Evolutionary conservation across 306 rosid species (phyloP).

Genomic region (Spatholobus suberectus): DNA sequence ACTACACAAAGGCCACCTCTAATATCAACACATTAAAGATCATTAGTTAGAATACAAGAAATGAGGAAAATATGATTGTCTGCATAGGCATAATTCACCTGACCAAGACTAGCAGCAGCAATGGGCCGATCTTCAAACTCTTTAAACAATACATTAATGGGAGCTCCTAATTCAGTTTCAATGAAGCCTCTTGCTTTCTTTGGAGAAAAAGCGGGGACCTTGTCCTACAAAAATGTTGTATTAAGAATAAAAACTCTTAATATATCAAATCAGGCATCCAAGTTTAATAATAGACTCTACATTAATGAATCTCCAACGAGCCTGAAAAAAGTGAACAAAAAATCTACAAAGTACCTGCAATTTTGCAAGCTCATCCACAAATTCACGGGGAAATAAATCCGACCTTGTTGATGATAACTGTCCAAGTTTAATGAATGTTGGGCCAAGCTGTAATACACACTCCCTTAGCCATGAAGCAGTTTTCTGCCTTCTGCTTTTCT

Average conservation of each 20-base stretch:
- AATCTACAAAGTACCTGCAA: conserved; percentile 65
- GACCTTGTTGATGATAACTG: conserved; percentile 94
- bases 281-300: not conserved
- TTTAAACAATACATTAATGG: conserved; percentile 65
- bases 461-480: conserved; percentile 93
- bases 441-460: conserved; percentile 88
- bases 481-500: conserved; percentile 72
- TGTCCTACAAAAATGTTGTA: conserved; percentile 64
- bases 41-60: not conserved
- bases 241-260: conserved; percentile 20
- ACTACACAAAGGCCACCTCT: not conserved
- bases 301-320: not conserved
- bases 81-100: conserved; percentile 50
- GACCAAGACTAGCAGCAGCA: conserved; percentile 98
- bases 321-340: not conserved
- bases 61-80: not conserved
- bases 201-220: conserved; percentile 91
- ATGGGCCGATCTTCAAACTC: conserved; percentile 89
- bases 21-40: conserved; percentile 4
- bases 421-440: conserved; percentile 94
- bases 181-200: conserved; percentile 75
- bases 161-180: conserved; percentile 82
- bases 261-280: conserved; percentile 8
- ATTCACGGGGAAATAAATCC: conserved; percentile 86
- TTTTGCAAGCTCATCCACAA: conserved; percentile 92